Conservation (phyloP, 2,329 filamentous ascomycete species). For the Ophiostoma sp. region DNA sequence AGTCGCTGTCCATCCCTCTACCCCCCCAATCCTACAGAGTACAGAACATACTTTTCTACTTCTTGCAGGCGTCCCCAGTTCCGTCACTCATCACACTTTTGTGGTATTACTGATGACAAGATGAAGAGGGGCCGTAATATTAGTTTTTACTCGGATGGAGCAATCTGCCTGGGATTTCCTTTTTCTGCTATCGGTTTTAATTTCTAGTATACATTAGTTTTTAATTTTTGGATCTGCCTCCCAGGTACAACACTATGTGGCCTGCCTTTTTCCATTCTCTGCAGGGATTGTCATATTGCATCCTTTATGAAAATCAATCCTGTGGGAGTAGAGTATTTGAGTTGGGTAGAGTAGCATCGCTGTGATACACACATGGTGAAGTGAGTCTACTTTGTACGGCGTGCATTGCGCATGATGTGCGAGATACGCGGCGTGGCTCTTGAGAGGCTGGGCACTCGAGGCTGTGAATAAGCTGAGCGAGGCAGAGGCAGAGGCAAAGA, state of each 20-base stretch:
- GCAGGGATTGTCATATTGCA: conserved; percentile 3
- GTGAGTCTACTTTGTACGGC: background rate
- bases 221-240: background rate
- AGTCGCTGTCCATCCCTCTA: background rate
- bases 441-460: background rate
- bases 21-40: background rate
- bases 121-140: background rate
- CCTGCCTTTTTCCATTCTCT: background rate
- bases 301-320: background rate
- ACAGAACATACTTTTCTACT: background rate
- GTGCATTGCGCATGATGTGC: background rate
- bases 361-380: background rate
- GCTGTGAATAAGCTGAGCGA: background rate
- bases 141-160: background rate
- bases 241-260: too few species aligned
- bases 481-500: too few species aligned
- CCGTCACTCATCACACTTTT: conserved; percentile 12
- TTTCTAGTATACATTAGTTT: background rate
- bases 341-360: too few species aligned
- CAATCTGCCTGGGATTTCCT: background rate
- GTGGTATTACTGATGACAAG: background rate
- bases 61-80: background rate
- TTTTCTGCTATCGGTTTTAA: conserved; percentile 7
- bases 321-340: too few species aligned
- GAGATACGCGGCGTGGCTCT: background rate